A percentile compares a stretch with the other conserved stretches of the same genome.
phyloP scores from a whole-genome alignment of 2,329 filamentous ascomycete species.

The Iodosphaeria phyllophila region DNA sequence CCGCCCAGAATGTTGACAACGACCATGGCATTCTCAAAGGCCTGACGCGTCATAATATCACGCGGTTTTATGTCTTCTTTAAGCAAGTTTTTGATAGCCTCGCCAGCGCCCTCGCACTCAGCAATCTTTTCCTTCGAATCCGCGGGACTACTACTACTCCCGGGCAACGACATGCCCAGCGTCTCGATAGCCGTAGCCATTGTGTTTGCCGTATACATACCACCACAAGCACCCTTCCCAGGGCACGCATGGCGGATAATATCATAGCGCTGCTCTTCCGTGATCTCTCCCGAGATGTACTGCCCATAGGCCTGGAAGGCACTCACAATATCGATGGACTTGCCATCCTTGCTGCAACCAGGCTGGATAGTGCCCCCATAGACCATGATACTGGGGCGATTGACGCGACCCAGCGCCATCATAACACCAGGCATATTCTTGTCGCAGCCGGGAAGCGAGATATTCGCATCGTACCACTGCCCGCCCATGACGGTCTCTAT shows the following conservation, averaged over 20 bases:
- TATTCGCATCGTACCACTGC: conserved; percentile 83
- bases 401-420: conserved; percentile 90
- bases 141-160: conserved; percentile 63
- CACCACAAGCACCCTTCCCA: conserved; percentile 66
- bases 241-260: conserved; percentile 87
- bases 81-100: conserved; percentile 56
- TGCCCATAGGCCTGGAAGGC: conserved; percentile 97
- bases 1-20: conserved; percentile 68
- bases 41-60: conserved; percentile 63
- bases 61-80: conserved; percentile 59
- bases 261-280: conserved; percentile 79
- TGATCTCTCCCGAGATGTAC: conserved; percentile 81
- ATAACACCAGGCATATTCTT: conserved; percentile 95
- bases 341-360: conserved; percentile 61
- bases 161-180: conserved; percentile 63
- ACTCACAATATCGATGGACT: conserved; percentile 81
- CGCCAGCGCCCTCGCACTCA: conserved; percentile 55
- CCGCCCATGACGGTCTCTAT: conserved; percentile 88
- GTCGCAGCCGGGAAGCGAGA: conserved; percentile 84
- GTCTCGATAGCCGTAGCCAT: conserved; percentile 59
- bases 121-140: conserved; percentile 51
- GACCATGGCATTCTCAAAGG: conserved; percentile 75
- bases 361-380: conserved; percentile 91
- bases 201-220: conserved; percentile 68
- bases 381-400: conserved; percentile 90